These are phyloP conservation scores for Cystobasidiopsis lactophilus DNA, from an alignment of 768 basidiomycete genomes.

Conservation along the genomic window DNA sequence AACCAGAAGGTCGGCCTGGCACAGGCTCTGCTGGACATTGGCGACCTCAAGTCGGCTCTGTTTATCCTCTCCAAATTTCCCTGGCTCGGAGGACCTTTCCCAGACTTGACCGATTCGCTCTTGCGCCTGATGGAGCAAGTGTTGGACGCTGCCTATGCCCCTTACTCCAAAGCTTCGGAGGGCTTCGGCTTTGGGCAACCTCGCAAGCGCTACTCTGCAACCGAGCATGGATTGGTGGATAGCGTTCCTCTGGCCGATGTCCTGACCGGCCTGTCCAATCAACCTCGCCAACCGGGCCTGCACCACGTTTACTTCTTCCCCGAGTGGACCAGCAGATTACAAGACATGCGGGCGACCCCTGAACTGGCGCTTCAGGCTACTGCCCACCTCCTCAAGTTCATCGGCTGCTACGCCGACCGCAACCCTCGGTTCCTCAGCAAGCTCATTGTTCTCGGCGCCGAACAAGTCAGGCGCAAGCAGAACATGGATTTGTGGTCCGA, in stretches of 20 bases:
- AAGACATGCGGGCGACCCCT: conserved; percentile 1
- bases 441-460: conserved; percentile 2
- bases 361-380: conserved; percentile 6
- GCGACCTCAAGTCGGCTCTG: conserved; percentile 55
- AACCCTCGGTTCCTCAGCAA: conserved; percentile 7
- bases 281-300: background rate
- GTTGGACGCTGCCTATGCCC: conserved; percentile 41
- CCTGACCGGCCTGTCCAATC: conserved; percentile 3
- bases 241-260: background rate
- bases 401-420: background rate
- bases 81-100: conserved; percentile 59
- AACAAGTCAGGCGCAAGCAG: background rate
- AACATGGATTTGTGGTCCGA: conserved; percentile 39
- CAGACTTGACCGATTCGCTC: conserved; percentile 68
- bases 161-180: conserved; percentile 2
- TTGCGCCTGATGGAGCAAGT: conserved; percentile 51
- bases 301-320: conserved; percentile 18
- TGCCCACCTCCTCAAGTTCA: conserved; percentile 8
- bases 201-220: conserved; percentile 1
- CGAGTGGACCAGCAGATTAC: conserved; percentile 13
- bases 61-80: conserved; percentile 61
- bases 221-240: conserved; percentile 18
- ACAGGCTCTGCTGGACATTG: conserved; percentile 59
- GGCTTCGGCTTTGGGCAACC: conserved; percentile 22
- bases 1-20: conserved; percentile 68